Conservation (phyloP, 163 green algal species). For the Prototheca cutis region DNA sequence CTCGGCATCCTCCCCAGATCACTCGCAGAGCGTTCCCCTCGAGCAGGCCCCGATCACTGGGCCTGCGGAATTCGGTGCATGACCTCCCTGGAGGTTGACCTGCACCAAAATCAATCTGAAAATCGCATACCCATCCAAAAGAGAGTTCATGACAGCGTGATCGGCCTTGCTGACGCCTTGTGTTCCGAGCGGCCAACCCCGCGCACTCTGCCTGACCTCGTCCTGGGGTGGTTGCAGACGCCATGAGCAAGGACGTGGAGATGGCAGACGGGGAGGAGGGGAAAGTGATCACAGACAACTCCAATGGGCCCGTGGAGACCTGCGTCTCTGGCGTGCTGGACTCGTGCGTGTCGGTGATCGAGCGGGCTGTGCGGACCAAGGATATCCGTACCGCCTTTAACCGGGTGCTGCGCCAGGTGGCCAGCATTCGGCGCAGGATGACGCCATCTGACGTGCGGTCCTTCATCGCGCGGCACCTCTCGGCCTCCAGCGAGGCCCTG, state of each 20-base stretch:
- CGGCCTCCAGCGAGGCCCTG: constrained; percentile 1
- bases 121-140: too few relatives aligned
- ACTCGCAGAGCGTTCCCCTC: too few relatives aligned
- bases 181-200: too few relatives aligned
- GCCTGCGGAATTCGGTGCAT: too few relatives aligned
- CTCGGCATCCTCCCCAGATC: too few relatives aligned
- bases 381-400: constrained; percentile 64
- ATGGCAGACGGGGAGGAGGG: constrained; percentile 12
- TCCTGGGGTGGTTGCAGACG: too few relatives aligned
- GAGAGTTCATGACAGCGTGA: too few relatives aligned
- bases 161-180: too few relatives aligned
- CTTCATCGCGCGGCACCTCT: constrained; percentile 33
- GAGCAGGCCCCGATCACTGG: too few relatives aligned
- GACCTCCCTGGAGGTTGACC: too few relatives aligned
- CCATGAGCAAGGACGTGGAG: constrained; percentile 28
- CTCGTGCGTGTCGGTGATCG: constrained; percentile 45
- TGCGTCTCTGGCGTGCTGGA: constrained; percentile 19
- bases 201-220: too few relatives aligned
- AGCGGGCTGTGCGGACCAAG: constrained; percentile 72
- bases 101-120: too few relatives aligned
- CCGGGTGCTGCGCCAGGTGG: constrained; percentile 63
- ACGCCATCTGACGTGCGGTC: constrained; percentile 32
- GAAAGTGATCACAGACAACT: neutral
- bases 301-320: neutral
- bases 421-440: constrained; percentile 54